Conservation (phyloP, 2,329 filamentous ascomycete genomes). For the Aspergillus quadrilineatus region DNA sequence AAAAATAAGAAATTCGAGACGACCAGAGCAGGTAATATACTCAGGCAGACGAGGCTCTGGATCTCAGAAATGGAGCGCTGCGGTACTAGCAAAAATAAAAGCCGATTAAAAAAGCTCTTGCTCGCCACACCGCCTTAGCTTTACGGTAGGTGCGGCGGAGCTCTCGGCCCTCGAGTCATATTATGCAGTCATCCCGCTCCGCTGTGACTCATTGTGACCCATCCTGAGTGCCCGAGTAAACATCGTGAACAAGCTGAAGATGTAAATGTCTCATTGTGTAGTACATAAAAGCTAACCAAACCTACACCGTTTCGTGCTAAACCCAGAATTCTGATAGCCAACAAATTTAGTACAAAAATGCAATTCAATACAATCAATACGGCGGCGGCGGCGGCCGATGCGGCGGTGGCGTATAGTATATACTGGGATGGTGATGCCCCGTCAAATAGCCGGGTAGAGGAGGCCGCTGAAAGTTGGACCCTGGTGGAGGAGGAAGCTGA, state of each 20-base stretch:
- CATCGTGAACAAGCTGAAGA: not conserved
- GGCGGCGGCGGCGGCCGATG: slow-evolving; percentile 8
- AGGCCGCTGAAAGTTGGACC: slow-evolving; percentile 38
- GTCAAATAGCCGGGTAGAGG: slow-evolving; percentile 31
- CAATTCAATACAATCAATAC: slow-evolving; percentile 5
- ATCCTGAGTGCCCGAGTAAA: slow-evolving; percentile 5
- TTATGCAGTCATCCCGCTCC: slow-evolving; percentile 11
- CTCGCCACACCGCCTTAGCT: slow-evolving; percentile 5
- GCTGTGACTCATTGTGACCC: slow-evolving; percentile 20
- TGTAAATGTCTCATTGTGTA: not conserved
- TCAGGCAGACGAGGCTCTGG: not conserved
- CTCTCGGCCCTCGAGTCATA: slow-evolving; percentile 15
- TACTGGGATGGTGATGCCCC: slow-evolving; percentile 20
- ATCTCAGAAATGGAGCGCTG: too few species aligned
- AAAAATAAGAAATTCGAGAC: slow-evolving; percentile 1
- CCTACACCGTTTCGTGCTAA: slow-evolving; percentile 6
- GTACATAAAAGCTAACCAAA: slow-evolving; percentile 6
- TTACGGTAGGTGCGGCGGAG: slow-evolving; percentile 21
- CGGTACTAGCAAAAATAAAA: slow-evolving; percentile 2
- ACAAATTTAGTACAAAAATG: slow-evolving; percentile 5
- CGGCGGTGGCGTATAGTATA: slow-evolving; percentile 28
- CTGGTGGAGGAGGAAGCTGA: slow-evolving; percentile 43
- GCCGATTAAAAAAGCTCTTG: slow-evolving; percentile 9
- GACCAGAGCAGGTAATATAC: slow-evolving; percentile 1
- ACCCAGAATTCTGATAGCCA: slow-evolving; percentile 1